Percentiles rank a stretch among this genome's conserved stretches.
Evolutionary conservation across 139 green algal species (phyloP).

Genomic region (Dunaliella sp.): DNA sequence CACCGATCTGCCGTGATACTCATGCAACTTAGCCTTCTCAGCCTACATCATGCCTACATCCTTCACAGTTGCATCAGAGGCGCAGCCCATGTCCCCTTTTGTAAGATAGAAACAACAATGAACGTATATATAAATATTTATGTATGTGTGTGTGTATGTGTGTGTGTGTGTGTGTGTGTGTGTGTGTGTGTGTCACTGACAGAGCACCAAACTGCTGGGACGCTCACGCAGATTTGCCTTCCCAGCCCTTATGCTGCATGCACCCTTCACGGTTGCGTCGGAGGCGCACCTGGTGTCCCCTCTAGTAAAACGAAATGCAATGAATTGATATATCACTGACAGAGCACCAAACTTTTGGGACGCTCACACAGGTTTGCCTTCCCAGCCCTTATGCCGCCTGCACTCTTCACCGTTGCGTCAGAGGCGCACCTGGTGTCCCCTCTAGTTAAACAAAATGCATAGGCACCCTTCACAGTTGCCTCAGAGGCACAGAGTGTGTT

Average conservation of each 20-base stretch:
- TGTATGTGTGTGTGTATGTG: no score
- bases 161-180: neutral
- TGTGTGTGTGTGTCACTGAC: neutral
- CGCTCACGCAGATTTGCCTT: neutral
- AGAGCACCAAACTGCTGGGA: no score
- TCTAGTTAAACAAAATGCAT: neutral
- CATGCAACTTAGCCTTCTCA: neutral
- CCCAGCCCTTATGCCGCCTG: neutral
- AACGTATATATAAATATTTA: no score
- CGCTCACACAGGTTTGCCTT: neutral
- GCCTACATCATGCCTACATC: slow-evolving; percentile 12
- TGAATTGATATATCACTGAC: no score
- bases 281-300: neutral
- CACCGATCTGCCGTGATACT: neutral
- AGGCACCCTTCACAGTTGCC: neutral
- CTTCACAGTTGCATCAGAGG: slow-evolving; percentile 26
- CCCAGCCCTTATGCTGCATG: neutral
- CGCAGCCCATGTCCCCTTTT: neutral
- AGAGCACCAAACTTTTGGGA: neutral
- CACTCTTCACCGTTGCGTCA: slow-evolving; percentile 35
- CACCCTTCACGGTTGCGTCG: neutral
- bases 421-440: neutral
- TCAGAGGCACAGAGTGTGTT: neutral
- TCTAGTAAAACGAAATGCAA: neutral
- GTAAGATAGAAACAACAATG: neutral